These are phyloP conservation scores for Phaseolus lunatus DNA, from an alignment of 306 rosid species.

Conservation along the genomic window DNA sequence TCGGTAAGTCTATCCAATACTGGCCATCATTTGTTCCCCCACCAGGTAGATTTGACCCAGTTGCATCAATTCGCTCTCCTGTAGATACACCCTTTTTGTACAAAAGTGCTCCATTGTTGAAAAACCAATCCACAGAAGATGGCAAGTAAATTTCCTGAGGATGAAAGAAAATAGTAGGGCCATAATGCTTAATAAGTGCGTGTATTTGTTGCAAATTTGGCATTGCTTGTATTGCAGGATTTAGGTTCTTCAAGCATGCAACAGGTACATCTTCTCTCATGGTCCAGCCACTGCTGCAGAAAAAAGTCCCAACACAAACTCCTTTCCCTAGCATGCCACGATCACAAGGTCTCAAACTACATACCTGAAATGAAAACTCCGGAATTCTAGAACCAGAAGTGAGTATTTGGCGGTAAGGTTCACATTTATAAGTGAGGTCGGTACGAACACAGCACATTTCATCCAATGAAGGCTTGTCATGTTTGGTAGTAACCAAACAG, in stretches of 20 bases:
- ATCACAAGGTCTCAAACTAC: slow-evolving; percentile 68
- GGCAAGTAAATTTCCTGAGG: slow-evolving; percentile 84
- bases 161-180: slow-evolving; percentile 89
- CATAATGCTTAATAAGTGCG: slow-evolving; percentile 81
- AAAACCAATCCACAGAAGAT: slow-evolving; percentile 90
- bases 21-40: slow-evolving; percentile 69
- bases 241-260: slow-evolving; percentile 84
- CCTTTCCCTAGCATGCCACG: slow-evolving; percentile 80
- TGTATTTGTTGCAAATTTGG: slow-evolving; percentile 83
- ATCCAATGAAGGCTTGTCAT: slow-evolving; percentile 73
- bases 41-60: slow-evolving; percentile 74
- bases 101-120: slow-evolving; percentile 69
- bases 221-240: slow-evolving; percentile 62
- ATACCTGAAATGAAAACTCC: slow-evolving; percentile 61
- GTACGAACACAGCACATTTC: slow-evolving; percentile 79
- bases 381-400: slow-evolving; percentile 42
- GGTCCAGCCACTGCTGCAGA: slow-evolving; percentile 53
- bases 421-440: slow-evolving; percentile 75
- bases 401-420: slow-evolving; percentile 57
- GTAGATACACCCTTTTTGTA: slow-evolving; percentile 48
- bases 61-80: slow-evolving; percentile 65
- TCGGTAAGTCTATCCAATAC: slow-evolving; percentile 89
- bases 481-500: slow-evolving; percentile 68
- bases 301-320: slow-evolving; percentile 78
- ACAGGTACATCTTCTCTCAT: slow-evolving; percentile 54